These are phyloP conservation scores for Tillandsia fasciculata DNA, from an alignment of 176 grass and related monocot species.

Conservation along the genomic window DNA sequence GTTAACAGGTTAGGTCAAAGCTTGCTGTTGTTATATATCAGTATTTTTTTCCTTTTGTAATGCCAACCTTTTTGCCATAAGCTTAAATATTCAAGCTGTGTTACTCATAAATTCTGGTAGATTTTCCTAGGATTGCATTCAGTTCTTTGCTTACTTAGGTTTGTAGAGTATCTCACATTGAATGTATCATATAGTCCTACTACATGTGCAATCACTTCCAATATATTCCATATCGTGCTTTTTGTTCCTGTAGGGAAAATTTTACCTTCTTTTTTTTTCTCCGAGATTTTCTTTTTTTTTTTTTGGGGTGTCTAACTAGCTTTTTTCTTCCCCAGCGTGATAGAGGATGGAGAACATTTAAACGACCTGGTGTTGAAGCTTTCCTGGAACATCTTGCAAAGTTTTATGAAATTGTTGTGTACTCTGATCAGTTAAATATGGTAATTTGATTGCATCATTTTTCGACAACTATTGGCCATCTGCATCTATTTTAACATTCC, in stretches of 20 bases:
- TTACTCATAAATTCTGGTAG: background rate
- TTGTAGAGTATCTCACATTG: background rate
- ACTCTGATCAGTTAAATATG: slow-evolving; percentile 77
- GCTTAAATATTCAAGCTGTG: background rate
- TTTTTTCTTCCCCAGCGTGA: slow-evolving; percentile 48
- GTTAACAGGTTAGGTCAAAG: too few relatives aligned
- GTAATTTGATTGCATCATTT: slow-evolving; percentile 37
- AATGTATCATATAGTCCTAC: background rate
- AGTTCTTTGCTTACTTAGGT: background rate
- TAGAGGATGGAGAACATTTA: slow-evolving; percentile 93
- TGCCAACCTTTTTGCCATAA: too few relatives aligned
- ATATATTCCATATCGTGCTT: background rate
- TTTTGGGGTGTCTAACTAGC: slow-evolving; percentile 13
- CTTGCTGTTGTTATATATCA: too few relatives aligned
- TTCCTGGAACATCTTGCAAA: slow-evolving; percentile 66
- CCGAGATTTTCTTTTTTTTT: background rate
- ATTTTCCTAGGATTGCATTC: background rate
- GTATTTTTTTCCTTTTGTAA: too few relatives aligned
- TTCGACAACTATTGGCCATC: slow-evolving; percentile 2
- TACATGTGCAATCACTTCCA: background rate
- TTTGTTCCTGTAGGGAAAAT: background rate
- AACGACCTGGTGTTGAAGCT: slow-evolving; percentile 92
- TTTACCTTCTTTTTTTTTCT: slow-evolving; percentile 1
- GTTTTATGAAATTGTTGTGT: slow-evolving; percentile 87
- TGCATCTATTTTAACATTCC: slow-evolving; percentile 11